Evolutionary conservation across 805 yeast genomes (phyloP).

Genomic region (Cyberlindnera galapagoensis): DNA sequence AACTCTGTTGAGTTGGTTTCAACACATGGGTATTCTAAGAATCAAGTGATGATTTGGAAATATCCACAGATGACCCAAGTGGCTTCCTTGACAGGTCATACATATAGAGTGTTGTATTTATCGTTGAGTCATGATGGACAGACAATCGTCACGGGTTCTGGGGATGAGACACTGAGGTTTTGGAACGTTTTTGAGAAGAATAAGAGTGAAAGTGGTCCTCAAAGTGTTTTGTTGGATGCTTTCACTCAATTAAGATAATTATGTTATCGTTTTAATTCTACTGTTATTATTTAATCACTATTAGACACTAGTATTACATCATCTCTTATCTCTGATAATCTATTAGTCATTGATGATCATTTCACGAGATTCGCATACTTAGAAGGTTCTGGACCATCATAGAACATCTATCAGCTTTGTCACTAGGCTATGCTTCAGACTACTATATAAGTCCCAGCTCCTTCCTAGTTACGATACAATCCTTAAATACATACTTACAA

Average conservation of each 20-base stretch:
- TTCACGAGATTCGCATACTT: too few species aligned
- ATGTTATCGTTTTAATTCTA: too few species aligned
- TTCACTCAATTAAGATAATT: constrained; percentile 60
- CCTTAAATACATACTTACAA: too few species aligned
- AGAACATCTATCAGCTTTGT: too few species aligned
- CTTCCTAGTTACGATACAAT: too few species aligned
- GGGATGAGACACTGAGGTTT: constrained; percentile 91
- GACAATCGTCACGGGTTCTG: constrained; percentile 96
- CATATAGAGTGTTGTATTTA: constrained; percentile 83
- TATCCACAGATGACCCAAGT: constrained; percentile 87
- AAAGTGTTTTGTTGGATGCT: constrained; percentile 64
- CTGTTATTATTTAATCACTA: too few species aligned
- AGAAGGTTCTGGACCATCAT: too few species aligned
- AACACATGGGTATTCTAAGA: constrained; percentile 89
- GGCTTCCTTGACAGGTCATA: constrained; percentile 91
- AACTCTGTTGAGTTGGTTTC: constrained; percentile 90
- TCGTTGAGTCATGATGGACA: constrained; percentile 94
- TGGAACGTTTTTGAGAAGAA: constrained; percentile 92
- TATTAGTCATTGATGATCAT: too few species aligned
- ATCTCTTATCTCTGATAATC: too few species aligned
- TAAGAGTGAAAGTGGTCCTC: constrained; percentile 48
- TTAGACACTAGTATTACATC: too few species aligned
- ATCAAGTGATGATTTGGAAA: constrained; percentile 91
- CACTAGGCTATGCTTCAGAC: too few species aligned
- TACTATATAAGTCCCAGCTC: too few species aligned